These are phyloP conservation scores for Amylocystis lapponica DNA, from an alignment of 768 basidiomycete genomes.

Conservation along the genomic window DNA sequence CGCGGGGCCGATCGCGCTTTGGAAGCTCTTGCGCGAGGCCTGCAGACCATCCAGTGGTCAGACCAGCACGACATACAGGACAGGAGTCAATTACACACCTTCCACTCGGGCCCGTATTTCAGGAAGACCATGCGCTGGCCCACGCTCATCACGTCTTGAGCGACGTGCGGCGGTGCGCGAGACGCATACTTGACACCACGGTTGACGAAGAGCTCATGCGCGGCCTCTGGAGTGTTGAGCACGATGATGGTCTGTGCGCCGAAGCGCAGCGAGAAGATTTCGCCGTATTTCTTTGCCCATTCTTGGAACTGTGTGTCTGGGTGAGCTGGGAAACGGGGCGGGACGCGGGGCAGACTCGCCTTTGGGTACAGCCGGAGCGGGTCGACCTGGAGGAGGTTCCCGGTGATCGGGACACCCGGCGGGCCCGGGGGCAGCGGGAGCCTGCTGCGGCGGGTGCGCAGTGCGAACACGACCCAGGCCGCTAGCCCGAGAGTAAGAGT, in stretches of 20 bases:
- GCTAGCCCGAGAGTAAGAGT: no score
- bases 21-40: constrained; percentile 19
- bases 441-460: no score
- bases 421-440: constrained; percentile 31
- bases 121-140: constrained; percentile 23
- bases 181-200: constrained; percentile 24
- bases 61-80: no score
- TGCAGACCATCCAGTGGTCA: no score
- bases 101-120: constrained; percentile 25
- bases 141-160: constrained; percentile 26
- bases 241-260: constrained; percentile 16
- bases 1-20: constrained; percentile 20
- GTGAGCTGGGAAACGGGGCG: not conserved
- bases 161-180: constrained; percentile 26
- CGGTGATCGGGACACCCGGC: constrained; percentile 25
- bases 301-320: constrained; percentile 16
- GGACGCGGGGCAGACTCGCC: not conserved
- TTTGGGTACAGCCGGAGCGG: constrained; percentile 1
- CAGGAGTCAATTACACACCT: constrained; percentile 14
- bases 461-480: no score
- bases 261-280: constrained; percentile 22
- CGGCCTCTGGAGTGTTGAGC: constrained; percentile 15
- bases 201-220: constrained; percentile 16
- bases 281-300: constrained; percentile 26
- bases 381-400: constrained; percentile 24